Evolutionary conservation across 768 basidiomycete species (phyloP).

Genomic region (Termitomyces sp.): DNA sequence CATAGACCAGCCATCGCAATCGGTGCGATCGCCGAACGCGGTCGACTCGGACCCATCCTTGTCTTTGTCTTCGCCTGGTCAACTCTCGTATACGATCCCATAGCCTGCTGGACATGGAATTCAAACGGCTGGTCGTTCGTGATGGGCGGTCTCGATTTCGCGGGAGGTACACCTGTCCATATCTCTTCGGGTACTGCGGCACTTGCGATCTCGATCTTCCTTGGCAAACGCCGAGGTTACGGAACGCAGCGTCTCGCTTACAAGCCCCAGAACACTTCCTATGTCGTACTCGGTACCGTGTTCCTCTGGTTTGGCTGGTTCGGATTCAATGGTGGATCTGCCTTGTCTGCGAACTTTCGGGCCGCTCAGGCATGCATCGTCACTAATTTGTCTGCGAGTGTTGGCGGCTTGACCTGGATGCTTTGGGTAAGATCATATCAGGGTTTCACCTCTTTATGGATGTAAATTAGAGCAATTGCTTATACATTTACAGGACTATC

Average conservation of each 20-base stretch:
- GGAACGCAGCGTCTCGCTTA: slow-evolving; percentile 89
- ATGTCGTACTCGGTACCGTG: slow-evolving; percentile 89
- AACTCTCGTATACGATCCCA: slow-evolving; percentile 86
- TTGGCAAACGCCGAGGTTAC: slow-evolving; percentile 88
- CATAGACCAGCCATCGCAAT: slow-evolving; percentile 78
- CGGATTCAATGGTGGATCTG: slow-evolving; percentile 91
- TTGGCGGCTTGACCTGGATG: slow-evolving; percentile 93
- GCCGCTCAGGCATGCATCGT: slow-evolving; percentile 88
- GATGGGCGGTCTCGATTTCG: slow-evolving; percentile 85
- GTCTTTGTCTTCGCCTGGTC: slow-evolving; percentile 91
- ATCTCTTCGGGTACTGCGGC: slow-evolving; percentile 92
- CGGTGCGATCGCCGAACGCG: slow-evolving; percentile 90
- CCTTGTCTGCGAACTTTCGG: slow-evolving; percentile 82
- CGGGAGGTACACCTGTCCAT: slow-evolving; percentile 95
- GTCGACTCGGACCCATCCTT: slow-evolving; percentile 77
- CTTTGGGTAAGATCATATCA: slow-evolving; percentile 50
- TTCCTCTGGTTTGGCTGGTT: slow-evolving; percentile 98
- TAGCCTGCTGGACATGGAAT: slow-evolving; percentile 98
- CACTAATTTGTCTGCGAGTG: slow-evolving; percentile 86
- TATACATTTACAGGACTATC: slow-evolving; percentile 56
- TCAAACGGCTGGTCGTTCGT: slow-evolving; percentile 66
- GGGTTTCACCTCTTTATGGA: no score
- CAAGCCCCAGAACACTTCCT: slow-evolving; percentile 90
- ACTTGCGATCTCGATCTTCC: slow-evolving; percentile 84
- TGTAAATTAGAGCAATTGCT: background rate